phyloP scores from a whole-genome alignment of 208 protist genomes.

The Acanthamoeba healyi region DNA sequence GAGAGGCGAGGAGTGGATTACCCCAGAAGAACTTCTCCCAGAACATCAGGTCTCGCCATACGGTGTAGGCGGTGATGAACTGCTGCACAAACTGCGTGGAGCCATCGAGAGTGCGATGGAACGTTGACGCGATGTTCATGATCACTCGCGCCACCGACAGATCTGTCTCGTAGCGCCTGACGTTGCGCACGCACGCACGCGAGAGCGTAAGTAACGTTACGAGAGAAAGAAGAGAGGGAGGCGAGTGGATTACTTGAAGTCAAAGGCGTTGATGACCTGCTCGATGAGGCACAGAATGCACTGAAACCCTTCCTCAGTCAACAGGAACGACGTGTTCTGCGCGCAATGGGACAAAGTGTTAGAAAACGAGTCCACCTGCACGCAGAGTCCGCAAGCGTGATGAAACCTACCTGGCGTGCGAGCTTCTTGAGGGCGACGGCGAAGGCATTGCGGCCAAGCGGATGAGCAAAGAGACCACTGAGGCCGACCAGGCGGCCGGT shows the following conservation, averaged over 20 bases:
- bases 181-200: too few relatives aligned
- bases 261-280: slow-evolving; percentile 38
- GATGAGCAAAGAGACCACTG: background rate
- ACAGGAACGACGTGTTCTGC: slow-evolving; percentile 32
- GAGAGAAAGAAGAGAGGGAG: background rate
- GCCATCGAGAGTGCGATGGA: slow-evolving; percentile 28
- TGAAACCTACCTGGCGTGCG: slow-evolving; percentile 6
- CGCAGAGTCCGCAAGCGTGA: too few relatives aligned
- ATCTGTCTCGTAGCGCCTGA: background rate
- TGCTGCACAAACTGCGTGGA: slow-evolving; percentile 62
- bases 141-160: slow-evolving; percentile 38
- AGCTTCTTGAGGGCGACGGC: slow-evolving; percentile 60
- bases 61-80: slow-evolving; percentile 49
- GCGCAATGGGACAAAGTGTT: too few relatives aligned
- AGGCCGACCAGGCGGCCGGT: background rate
- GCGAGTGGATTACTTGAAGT: slow-evolving; percentile 67
- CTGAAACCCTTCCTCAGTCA: slow-evolving; percentile 52
- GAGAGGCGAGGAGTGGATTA: background rate
- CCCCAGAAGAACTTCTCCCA: slow-evolving; percentile 71
- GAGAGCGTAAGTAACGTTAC: too few relatives aligned
- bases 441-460: slow-evolving; percentile 23
- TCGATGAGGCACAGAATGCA: slow-evolving; percentile 39
- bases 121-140: slow-evolving; percentile 51
- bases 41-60: slow-evolving; percentile 55
- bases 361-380: too few relatives aligned